phyloP scores from a whole-genome alignment of 2,329 filamentous ascomycete species.

The Didymella segeticola region DNA sequence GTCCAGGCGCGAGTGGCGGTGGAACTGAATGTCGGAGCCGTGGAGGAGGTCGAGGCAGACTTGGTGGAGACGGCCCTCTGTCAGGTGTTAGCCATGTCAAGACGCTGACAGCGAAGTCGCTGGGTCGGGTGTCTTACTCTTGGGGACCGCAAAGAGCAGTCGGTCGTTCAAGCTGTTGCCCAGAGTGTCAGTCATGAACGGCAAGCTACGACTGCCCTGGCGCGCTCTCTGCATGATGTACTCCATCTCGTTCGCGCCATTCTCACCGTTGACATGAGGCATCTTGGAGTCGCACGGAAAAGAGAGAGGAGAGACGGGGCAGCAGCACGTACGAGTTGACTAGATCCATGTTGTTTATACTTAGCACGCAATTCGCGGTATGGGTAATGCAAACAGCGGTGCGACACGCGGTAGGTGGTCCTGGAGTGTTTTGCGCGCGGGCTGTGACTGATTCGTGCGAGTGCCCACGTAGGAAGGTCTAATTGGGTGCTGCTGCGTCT shows the following conservation, averaged over 20 bases:
- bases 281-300: constrained; percentile 21
- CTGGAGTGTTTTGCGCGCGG: constrained; percentile 26
- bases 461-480: constrained; percentile 35
- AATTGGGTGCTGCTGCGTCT: constrained; percentile 30
- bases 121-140: constrained; percentile 70
- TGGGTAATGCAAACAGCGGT: constrained; percentile 24
- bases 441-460: constrained; percentile 14
- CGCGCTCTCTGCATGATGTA: constrained; percentile 33
- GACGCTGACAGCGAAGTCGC: too few relatives aligned
- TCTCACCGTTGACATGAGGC: constrained; percentile 28
- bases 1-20: constrained; percentile 91
- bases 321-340: constrained; percentile 49
- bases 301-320: constrained; percentile 15
- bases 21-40: constrained; percentile 95
- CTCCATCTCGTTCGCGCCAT: constrained; percentile 29
- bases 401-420: constrained; percentile 25
- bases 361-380: constrained; percentile 34
- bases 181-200: constrained; percentile 49
- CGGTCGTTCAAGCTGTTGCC: constrained; percentile 83
- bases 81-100: constrained; percentile 15
- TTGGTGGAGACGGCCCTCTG: constrained; percentile 92
- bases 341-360: constrained; percentile 48
- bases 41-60: constrained; percentile 87
- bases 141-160: constrained; percentile 95
- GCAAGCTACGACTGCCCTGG: constrained; percentile 44